A percentile compares a stretch with the other conserved stretches of the same genome.
Evolutionary conservation across 352 stramenopile genomes (phyloP).

Genomic region (Phytophthora cryptogea): DNA sequence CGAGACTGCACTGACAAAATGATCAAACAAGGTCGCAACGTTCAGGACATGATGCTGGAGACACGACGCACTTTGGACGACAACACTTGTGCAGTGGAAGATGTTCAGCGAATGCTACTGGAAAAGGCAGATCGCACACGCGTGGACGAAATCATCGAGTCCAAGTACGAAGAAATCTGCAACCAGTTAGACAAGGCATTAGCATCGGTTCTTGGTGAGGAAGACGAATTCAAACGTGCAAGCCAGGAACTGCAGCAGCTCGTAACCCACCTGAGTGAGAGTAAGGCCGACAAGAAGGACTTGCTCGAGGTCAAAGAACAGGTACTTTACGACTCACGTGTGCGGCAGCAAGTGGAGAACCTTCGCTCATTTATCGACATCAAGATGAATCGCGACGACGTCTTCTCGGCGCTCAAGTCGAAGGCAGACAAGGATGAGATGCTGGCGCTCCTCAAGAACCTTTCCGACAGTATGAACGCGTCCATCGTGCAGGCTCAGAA

Average conservation of each 20-base stretch:
- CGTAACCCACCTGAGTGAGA: slow-evolving; percentile 78
- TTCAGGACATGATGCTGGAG: slow-evolving; percentile 89
- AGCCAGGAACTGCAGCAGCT: slow-evolving; percentile 85
- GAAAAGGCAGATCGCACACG: slow-evolving; percentile 82
- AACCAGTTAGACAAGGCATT: slow-evolving; percentile 91
- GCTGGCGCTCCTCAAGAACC: slow-evolving; percentile 68
- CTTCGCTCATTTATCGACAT: slow-evolving; percentile 86
- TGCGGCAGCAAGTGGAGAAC: slow-evolving; percentile 87
- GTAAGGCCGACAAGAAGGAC: slow-evolving; percentile 86
- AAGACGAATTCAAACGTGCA: slow-evolving; percentile 89
- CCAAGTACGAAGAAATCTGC: slow-evolving; percentile 93
- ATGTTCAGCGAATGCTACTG: slow-evolving; percentile 77
- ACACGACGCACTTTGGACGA: slow-evolving; percentile 80
- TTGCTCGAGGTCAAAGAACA: slow-evolving; percentile 88
- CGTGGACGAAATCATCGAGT: slow-evolving; percentile 89
- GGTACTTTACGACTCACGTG: slow-evolving; percentile 85
- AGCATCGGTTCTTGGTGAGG: slow-evolving; percentile 81
- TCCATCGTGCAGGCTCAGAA: slow-evolving; percentile 74
- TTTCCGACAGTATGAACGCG: slow-evolving; percentile 86
- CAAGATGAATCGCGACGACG: slow-evolving; percentile 90
- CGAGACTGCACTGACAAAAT: slow-evolving; percentile 84
- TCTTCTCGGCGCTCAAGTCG: slow-evolving; percentile 81
- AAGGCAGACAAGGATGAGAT: slow-evolving; percentile 90
- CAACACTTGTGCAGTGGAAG: slow-evolving; percentile 84
- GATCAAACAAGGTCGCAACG: slow-evolving; percentile 78